Evolutionary conservation across 805 yeast species (phyloP).

Genomic region (Myxozyma monticola): DNA sequence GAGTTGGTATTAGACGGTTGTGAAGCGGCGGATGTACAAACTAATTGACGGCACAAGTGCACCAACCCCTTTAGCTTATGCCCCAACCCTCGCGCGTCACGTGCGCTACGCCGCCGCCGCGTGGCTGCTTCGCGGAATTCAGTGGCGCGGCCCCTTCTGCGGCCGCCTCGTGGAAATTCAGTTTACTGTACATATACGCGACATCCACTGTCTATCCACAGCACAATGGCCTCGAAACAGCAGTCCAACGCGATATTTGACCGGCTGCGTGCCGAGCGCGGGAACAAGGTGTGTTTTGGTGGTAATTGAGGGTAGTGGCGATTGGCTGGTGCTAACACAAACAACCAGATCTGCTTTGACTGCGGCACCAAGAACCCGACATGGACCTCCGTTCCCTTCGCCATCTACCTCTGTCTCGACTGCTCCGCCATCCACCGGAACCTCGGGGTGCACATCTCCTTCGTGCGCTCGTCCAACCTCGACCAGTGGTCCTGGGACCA

Average conservation of each 20-base stretch:
- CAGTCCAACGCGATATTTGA: conserved; percentile 62
- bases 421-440: conserved; percentile 96
- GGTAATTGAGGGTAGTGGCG: too few species aligned
- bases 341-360: conserved; percentile 69
- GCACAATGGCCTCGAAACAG: conserved; percentile 58
- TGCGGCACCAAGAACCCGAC: conserved; percentile 94
- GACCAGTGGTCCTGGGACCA: conserved; percentile 94
- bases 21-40: too few species aligned
- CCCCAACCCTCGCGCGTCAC: too few species aligned
- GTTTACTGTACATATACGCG: too few species aligned
- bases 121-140: not conserved
- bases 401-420: conserved; percentile 86
- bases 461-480: conserved; percentile 86
- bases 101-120: too few species aligned
- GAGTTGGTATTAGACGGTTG: too few species aligned
- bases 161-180: not conserved
- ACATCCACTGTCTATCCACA: too few species aligned
- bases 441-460: conserved; percentile 92
- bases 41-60: too few species aligned
- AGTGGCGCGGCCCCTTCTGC: not conserved
- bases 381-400: conserved; percentile 98
- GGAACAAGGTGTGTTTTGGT: conserved; percentile 57
- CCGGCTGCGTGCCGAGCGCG: conserved; percentile 58
- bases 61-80: too few species aligned
- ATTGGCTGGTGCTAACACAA: not conserved